Evolutionary conservation across 2,329 filamentous ascomycete genomes (phyloP), one percentile per base, ranked within the genome.

Genomic region (Bretziella fagacearum): DNA sequence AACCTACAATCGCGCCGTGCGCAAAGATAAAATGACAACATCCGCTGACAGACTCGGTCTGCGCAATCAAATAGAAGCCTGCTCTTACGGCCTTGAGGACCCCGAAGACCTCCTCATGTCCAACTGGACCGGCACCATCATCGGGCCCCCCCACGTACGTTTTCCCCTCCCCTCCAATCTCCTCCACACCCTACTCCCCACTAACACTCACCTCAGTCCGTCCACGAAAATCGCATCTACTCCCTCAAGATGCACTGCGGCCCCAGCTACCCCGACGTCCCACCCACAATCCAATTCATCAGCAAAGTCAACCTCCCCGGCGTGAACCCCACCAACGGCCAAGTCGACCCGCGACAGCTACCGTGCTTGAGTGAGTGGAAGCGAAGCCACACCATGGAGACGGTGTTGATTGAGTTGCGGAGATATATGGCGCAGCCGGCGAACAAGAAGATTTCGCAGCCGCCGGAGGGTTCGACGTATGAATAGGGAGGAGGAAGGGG

Each of bases 211-310:
- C 30, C 33, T 35, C 58, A 91, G 84, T 93, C 86, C 64, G 86
- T 81, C 52, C 89, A 96, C 62, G 91, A 98, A 71, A 98, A 98
- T 67, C 83, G 91, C 58, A 98, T 98, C 67, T 98, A 98, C 72
- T 93, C 85, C 56, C 74, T 98, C 57, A 93, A 89, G 65, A 94
- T 98, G 68, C 81, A 93, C 68, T 98, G 91, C 68, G 87, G 86
- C 52, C 71, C 78, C 42, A 70, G 83, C 49, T 98, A 98, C 63
- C 91, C 91, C 45, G 86, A 94, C 61, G 69, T 75, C 52, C 91
- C 91, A 39, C 91, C 91, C 0, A 78, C 81, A 44, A 84, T 98
- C 58, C 79, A 89, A 58, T 98, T 98, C 65, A 78, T 91, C 57
- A 94, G 83, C 57, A 83, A 85, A 64, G 81, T 98, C 66, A 95